A percentile compares a stretch with the other conserved stretches of the same genome.
These are phyloP conservation scores for Bipolaris sorokiniana DNA, from an alignment of 2,329 filamentous ascomycete genomes.

Conservation along the genomic window DNA sequence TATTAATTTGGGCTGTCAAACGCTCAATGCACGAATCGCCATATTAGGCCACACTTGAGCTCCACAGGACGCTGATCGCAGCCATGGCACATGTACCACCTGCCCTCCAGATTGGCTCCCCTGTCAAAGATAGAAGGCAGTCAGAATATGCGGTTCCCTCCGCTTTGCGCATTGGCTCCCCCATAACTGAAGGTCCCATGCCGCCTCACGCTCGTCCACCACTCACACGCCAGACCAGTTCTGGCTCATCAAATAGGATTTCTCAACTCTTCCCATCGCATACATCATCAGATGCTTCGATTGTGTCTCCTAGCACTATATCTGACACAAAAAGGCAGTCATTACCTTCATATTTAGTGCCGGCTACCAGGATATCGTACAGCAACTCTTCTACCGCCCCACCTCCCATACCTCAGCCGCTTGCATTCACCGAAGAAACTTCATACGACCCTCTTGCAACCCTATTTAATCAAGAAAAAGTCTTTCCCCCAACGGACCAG, in stretches of 20 bases:
- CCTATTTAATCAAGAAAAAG: constrained; percentile 26
- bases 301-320: constrained; percentile 25
- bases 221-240: constrained; percentile 36
- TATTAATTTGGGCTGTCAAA: constrained; percentile 2
- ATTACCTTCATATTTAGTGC: constrained; percentile 38
- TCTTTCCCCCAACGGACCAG: constrained; percentile 24
- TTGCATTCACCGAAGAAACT: constrained; percentile 38
- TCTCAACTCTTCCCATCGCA: constrained; percentile 49
- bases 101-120: constrained; percentile 40
- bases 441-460: constrained; percentile 36
- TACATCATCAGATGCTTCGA: constrained; percentile 35
- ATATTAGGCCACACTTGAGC: constrained; percentile 1
- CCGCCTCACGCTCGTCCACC: constrained; percentile 30
- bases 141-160: constrained; percentile 33
- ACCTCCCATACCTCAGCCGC: constrained; percentile 33
- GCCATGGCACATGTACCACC: constrained; percentile 40
- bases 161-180: constrained; percentile 41
- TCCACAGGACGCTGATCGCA: constrained; percentile 1
- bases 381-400: constrained; percentile 40
- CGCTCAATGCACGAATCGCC: background rate
- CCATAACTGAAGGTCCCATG: constrained; percentile 23
- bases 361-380: constrained; percentile 37
- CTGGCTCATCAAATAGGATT: constrained; percentile 40
- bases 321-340: constrained; percentile 36
- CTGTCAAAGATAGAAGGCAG: constrained; percentile 24